Conservation (phyloP, 768 basidiomycete genomes). For the Lentinula edodes region DNA sequence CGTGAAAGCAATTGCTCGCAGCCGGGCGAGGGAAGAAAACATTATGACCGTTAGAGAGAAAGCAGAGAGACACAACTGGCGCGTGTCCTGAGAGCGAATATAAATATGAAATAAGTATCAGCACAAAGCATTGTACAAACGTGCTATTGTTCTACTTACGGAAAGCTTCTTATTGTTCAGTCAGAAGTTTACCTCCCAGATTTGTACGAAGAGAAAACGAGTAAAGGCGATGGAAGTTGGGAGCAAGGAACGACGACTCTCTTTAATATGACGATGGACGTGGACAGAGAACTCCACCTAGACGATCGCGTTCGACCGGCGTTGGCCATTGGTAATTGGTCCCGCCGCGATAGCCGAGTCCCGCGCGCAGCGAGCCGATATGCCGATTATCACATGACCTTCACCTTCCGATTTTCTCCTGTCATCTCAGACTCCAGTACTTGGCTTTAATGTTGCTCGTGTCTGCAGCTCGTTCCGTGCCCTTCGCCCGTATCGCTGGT, state of each 20-base stretch:
- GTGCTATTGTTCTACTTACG: conserved; percentile 14
- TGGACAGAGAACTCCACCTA: background rate
- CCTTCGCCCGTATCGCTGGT: conserved; percentile 44
- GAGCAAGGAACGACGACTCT: background rate
- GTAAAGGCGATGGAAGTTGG: background rate
- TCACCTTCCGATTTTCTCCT: background rate
- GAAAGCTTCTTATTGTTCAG: conserved; percentile 11
- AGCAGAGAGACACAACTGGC: background rate
- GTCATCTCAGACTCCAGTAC: background rate
- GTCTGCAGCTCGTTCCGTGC: conserved; percentile 46
- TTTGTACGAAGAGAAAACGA: background rate
- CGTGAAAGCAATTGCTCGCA: conserved; percentile 52
- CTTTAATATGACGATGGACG: background rate
- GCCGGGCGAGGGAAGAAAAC: conserved; percentile 68
- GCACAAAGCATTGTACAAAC: background rate
- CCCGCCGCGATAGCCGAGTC: background rate
- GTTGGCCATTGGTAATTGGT: background rate
- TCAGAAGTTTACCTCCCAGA: conserved; percentile 2
- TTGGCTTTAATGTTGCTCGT: conserved; percentile 47
- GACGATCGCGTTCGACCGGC: background rate
- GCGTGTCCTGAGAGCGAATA: background rate
- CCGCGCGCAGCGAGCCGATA: background rate
- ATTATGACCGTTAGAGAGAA: conserved; percentile 36
- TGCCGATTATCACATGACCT: background rate
- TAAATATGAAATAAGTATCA: background rate